Conservation (phyloP, 805 yeast genomes). For the Candida easanensis region DNA sequence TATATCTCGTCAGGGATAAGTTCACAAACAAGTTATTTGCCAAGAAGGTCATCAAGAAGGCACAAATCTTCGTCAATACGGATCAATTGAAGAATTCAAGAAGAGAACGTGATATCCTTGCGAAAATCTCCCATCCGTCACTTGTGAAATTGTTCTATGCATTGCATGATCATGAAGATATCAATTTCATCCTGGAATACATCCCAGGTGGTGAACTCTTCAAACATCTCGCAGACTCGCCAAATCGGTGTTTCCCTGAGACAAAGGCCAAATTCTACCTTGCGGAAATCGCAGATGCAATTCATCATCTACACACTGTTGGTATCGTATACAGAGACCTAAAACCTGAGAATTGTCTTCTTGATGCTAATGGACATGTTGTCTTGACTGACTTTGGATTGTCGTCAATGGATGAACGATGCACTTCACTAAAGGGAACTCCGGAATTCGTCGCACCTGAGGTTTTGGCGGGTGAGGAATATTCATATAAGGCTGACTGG, state of each 20-base stretch:
- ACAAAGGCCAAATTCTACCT: slow-evolving; percentile 67
- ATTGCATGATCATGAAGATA: slow-evolving; percentile 72
- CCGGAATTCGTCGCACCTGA: slow-evolving; percentile 76
- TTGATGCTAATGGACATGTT: slow-evolving; percentile 75
- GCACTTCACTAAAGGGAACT: slow-evolving; percentile 41
- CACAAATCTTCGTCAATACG: slow-evolving; percentile 58
- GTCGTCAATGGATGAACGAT: slow-evolving; percentile 38
- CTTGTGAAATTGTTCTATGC: slow-evolving; percentile 82
- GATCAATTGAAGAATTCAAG: slow-evolving; percentile 66
- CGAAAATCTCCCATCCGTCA: slow-evolving; percentile 72
- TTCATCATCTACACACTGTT: slow-evolving; percentile 68
- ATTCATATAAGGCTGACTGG: slow-evolving; percentile 84
- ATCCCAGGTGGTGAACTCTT: slow-evolving; percentile 89
- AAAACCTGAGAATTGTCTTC: slow-evolving; percentile 85
- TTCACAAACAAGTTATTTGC: slow-evolving; percentile 67
- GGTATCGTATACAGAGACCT: slow-evolving; percentile 87
- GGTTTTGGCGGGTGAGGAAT: slow-evolving; percentile 72
- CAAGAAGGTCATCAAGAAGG: slow-evolving; percentile 81
- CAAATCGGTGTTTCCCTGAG: slow-evolving; percentile 20
- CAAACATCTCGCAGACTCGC: slow-evolving; percentile 30
- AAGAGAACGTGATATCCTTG: slow-evolving; percentile 73
- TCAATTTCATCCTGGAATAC: slow-evolving; percentile 75
- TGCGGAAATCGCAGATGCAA: slow-evolving; percentile 78
- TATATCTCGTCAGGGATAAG: slow-evolving; percentile 68
- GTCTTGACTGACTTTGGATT: slow-evolving; percentile 86